Evolutionary conservation across 78 protist genomes (phyloP), one percentile per base, ranked within the genome.

Genomic region (Guillardia theta): DNA sequence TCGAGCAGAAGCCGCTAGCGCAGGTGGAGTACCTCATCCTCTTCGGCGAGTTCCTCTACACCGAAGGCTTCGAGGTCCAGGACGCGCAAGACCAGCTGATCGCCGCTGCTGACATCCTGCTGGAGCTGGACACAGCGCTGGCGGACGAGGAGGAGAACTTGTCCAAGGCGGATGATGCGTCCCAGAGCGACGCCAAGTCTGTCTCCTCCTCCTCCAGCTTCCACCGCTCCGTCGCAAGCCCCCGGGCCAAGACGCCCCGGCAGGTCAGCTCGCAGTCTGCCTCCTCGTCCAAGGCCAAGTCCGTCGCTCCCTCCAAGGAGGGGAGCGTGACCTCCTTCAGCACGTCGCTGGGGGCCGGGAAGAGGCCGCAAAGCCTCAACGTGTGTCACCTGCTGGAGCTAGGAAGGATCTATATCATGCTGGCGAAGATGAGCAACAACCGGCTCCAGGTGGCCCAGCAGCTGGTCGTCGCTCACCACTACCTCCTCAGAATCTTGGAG

Each of bases 1-100:
- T 78, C 9, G 90, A 78, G 50, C 53, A 43, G 9, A 0, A 30
- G 1, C 90, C 90, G 44, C 24, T 78, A 1, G 41, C 8, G 48
- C 90, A 78, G 90, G 90, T 36, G 4, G 90, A 78, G 48, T 78
- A 78, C 48, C 90, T 78, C 6, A 30, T 78, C 30, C 50, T 43
- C 37, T 78, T 44, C 48, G 90, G 90, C 53, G 90, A 78, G 90
- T 78, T 78, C 48, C 50, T 78, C 48, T 78, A 78, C 90, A 43
- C 44, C 33, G 90, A 18, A 0, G 90, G 90, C 43, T 78, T 78
- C 9, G 53, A 45, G 24, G 33, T 43, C 1, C 43, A 37, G 48
- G 90, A 78, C 9, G 90, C 90, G 90, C 0, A 48, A 21, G 48
- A 78, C 90, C 90, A 78, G 48, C 90, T 78, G 4, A 10, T n/a